Conservation (phyloP, 140 eudicot species). For the Anethum foeniculum region DNA sequence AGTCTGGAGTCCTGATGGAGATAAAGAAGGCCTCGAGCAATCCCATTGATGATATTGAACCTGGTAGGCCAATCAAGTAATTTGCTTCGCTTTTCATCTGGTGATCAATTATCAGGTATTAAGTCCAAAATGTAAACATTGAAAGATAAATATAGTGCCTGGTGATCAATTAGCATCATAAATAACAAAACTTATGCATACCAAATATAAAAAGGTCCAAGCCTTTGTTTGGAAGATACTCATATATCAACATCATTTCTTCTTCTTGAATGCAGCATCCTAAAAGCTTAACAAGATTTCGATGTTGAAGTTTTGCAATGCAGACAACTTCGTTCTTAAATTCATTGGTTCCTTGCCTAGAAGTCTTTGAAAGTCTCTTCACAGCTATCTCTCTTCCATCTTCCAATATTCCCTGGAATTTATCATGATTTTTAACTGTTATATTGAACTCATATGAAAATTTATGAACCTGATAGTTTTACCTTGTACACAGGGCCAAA, state of each 20-base stretch:
- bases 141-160: not conserved
- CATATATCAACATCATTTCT: constrained; percentile 38
- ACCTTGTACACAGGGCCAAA: constrained; percentile 64
- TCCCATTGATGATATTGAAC: constrained; percentile 46
- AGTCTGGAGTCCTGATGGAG: constrained; percentile 71
- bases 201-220: constrained; percentile 43
- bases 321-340: constrained; percentile 44
- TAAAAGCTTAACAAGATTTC: constrained; percentile 45
- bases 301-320: constrained; percentile 43
- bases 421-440: not conserved
- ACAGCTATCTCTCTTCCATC: constrained; percentile 44
- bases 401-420: constrained; percentile 32
- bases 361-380: constrained; percentile 40
- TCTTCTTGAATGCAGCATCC: constrained; percentile 53
- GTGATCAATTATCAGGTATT: not conserved
- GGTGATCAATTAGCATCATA: not conserved
- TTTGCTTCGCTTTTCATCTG: constrained; percentile 30
- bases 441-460: not conserved
- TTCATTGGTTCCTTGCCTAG: constrained; percentile 42
- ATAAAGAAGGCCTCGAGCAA: constrained; percentile 62
- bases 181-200: constrained; percentile 15
- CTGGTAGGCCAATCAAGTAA: constrained; percentile 48
- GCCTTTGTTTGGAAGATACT: constrained; percentile 46
- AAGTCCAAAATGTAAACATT: not conserved
- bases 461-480: not conserved